These are phyloP conservation scores for Pulchroboletus neoregius DNA, from an alignment of 1,284 basidiomycete species.

Conservation along the genomic window DNA sequence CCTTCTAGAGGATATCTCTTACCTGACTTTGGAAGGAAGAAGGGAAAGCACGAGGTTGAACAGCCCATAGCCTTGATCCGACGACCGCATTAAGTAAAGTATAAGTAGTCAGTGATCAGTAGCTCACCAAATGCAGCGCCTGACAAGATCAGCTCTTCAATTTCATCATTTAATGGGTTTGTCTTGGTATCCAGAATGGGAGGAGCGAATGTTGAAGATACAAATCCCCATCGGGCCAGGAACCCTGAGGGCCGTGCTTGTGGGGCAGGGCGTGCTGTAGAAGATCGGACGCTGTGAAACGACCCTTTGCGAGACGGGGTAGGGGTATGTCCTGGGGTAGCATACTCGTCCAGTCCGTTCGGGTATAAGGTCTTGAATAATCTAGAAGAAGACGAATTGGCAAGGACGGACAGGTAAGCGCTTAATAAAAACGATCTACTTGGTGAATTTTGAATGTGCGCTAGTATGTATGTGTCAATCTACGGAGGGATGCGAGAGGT, in stretches of 20 bases:
- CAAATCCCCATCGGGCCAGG: conserved; percentile 35
- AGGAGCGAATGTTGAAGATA: conserved; percentile 21
- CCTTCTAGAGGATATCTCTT: conserved; percentile 18
- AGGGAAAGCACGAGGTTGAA: conserved; percentile 78
- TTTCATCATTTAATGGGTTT: conserved; percentile 44
- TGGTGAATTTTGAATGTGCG: conserved; percentile 71
- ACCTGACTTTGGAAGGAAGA: conserved; percentile 67
- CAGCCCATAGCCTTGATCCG: conserved; percentile 52
- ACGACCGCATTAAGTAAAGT: neutral
- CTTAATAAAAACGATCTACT: conserved; percentile 39
- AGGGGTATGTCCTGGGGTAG: conserved; percentile 47
- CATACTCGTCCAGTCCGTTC: conserved; percentile 52
- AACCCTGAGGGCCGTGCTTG: conserved; percentile 33
- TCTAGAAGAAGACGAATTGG: conserved; percentile 33
- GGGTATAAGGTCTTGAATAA: conserved; percentile 74
- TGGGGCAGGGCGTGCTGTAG: conserved; percentile 22
- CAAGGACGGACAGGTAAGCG: neutral
- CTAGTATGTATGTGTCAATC: conserved; percentile 33
- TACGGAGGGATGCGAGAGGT: conserved; percentile 7
- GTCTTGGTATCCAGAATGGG: conserved; percentile 14
- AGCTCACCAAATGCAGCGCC: conserved; percentile 68
- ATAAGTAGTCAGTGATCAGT: neutral
- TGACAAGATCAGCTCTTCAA: conserved; percentile 68
- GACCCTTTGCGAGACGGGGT: conserved; percentile 41
- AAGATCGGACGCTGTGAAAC: conserved; percentile 21